phyloP scores from a whole-genome alignment of 2,329 filamentous ascomycete species.

The Trichoderma gracile region DNA sequence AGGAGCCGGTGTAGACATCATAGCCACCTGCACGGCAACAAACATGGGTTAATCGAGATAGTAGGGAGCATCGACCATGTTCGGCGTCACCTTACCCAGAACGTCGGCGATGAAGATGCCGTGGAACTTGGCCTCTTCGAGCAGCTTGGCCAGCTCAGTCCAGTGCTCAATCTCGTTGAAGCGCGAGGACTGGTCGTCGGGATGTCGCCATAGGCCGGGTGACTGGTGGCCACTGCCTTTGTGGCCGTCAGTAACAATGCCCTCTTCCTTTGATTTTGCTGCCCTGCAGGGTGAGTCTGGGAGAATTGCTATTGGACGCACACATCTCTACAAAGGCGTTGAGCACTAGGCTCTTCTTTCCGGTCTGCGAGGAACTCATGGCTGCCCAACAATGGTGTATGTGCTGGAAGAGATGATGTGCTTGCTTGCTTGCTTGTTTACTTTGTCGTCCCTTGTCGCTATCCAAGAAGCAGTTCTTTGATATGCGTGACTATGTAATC shows the following conservation, averaged over 20 bases:
- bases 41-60: neutral
- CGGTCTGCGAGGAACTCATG: constrained; percentile 18
- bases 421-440: neutral
- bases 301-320: constrained; percentile 28
- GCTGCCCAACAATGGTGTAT: constrained; percentile 13
- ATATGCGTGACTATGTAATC: constrained; percentile 2
- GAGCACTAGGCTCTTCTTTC: constrained; percentile 45
- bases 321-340: constrained; percentile 48
- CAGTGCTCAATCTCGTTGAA: constrained; percentile 64
- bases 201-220: constrained; percentile 58
- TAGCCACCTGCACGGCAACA: constrained; percentile 54
- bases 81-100: constrained; percentile 43
- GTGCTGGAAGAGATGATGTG: constrained; percentile 18
- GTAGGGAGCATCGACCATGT: neutral
- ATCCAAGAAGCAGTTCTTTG: constrained; percentile 7
- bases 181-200: constrained; percentile 60
- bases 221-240: constrained; percentile 49
- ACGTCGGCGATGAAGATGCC: constrained; percentile 57
- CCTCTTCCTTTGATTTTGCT: neutral
- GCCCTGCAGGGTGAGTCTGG: neutral
- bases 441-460: neutral
- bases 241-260: neutral
- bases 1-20: constrained; percentile 65
- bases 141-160: constrained; percentile 58
- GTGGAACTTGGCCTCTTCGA: constrained; percentile 46